These are phyloP conservation scores for Saccharomyces hybrid DNA, from an alignment of 1,139 yeast genomes.

Conservation along the genomic window DNA sequence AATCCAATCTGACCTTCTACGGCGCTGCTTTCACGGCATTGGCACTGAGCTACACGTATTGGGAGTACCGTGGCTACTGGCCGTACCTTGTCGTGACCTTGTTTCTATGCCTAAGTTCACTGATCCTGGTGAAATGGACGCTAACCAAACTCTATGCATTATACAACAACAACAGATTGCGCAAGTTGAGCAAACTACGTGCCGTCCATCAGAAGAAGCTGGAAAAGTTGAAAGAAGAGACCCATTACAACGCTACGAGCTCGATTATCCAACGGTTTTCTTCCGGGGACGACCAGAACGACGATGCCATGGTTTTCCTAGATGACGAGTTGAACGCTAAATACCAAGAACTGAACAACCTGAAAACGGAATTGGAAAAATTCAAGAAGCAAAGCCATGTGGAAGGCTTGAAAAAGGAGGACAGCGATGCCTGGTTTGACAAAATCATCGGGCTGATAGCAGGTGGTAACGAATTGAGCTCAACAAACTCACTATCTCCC, in stretches of 20 bases:
- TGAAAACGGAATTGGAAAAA: conserved; percentile 33
- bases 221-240: conserved; percentile 66
- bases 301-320: conserved; percentile 30
- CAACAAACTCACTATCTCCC: conserved; percentile 2
- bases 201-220: conserved; percentile 54
- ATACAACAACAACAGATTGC: conserved; percentile 13
- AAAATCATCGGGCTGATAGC: conserved; percentile 26
- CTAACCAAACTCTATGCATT: conserved; percentile 16
- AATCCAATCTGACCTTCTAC: conserved; percentile 17
- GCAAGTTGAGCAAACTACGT: conserved; percentile 36
- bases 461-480: conserved; percentile 25
- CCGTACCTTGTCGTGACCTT: conserved; percentile 2
- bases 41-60: conserved; percentile 10
- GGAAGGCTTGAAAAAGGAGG: conserved; percentile 15
- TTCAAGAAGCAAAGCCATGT: conserved; percentile 15
- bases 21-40: conserved; percentile 13
- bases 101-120: conserved; percentile 7
- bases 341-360: conserved; percentile 35
- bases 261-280: conserved; percentile 63
- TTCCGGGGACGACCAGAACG: conserved; percentile 34
- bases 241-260: conserved; percentile 72
- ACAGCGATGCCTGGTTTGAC: conserved; percentile 31
- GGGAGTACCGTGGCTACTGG: conserved; percentile 8
- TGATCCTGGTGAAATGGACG: conserved; percentile 8
- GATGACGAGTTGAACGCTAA: conserved; percentile 40